Conservation (phyloP, 768 basidiomycete genomes). For the Sarcomyxa edulis region DNA sequence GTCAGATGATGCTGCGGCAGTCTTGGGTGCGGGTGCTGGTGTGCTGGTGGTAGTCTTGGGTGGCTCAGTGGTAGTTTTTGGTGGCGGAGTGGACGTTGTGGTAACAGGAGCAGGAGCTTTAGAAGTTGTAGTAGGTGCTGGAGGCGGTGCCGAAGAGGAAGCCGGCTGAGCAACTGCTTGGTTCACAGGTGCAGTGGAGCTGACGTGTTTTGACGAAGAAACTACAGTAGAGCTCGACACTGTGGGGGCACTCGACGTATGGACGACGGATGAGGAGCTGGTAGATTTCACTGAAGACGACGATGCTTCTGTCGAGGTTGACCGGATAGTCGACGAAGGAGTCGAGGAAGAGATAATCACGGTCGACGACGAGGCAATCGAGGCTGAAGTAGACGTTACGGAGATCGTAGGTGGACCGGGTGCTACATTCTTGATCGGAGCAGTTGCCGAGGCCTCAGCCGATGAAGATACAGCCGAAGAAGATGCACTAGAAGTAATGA, state of each 20-base stretch:
- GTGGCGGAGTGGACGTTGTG: slow-evolving; percentile 9
- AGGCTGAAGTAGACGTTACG: slow-evolving; percentile 7
- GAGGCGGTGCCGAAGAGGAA: not conserved
- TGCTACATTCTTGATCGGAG: slow-evolving; percentile 6
- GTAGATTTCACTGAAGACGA: slow-evolving; percentile 8
- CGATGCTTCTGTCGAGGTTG: slow-evolving; percentile 12
- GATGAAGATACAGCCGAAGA: too few relatives aligned
- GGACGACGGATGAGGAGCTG: too few relatives aligned
- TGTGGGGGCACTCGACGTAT: slow-evolving; percentile 9
- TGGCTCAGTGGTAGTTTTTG: slow-evolving; percentile 7
- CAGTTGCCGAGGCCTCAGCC: too few relatives aligned
- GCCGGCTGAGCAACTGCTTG: too few relatives aligned
- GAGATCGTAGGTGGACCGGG: slow-evolving; percentile 4
- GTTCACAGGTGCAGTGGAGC: too few relatives aligned
- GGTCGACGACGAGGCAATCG: slow-evolving; percentile 6
- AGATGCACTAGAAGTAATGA: too few relatives aligned
- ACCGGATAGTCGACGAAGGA: slow-evolving; percentile 14
- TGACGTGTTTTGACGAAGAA: slow-evolving; percentile 4
- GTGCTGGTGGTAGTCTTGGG: slow-evolving; percentile 9
- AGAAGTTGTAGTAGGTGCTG: slow-evolving; percentile 11
- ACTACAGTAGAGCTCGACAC: not conserved
- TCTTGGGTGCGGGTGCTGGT: slow-evolving; percentile 10
- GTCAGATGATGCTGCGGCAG: slow-evolving; percentile 7
- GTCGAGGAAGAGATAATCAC: slow-evolving; percentile 11
- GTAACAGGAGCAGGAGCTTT: slow-evolving; percentile 13